Evolutionary conservation across 306 rosid genomes (phyloP).

Genomic region (Pyrus pyrifolia): DNA sequence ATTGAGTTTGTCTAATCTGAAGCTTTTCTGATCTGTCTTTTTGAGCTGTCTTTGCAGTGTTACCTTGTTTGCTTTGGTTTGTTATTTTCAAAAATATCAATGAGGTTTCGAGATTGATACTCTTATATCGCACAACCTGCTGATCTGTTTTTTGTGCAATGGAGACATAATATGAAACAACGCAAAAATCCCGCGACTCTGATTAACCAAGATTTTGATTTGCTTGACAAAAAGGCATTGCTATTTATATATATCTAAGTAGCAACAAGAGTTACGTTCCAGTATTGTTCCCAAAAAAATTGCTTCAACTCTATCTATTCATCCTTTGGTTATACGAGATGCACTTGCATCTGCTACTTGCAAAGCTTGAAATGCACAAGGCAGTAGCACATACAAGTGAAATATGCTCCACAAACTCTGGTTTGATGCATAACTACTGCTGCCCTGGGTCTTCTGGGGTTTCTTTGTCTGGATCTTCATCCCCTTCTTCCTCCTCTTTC

Average conservation of each 20-base stretch:
- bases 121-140: no score
- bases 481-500: constrained; percentile 30
- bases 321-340: neutral
- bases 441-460: constrained; percentile 27
- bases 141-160: no score
- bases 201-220: neutral
- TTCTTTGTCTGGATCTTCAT: constrained; percentile 33
- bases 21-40: neutral
- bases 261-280: neutral
- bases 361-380: neutral
- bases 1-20: constrained; percentile 1
- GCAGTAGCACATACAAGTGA: neutral
- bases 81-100: neutral
- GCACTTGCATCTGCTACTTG: neutral
- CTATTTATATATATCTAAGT: no score
- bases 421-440: neutral
- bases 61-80: neutral
- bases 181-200: no score
- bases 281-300: neutral
- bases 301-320: neutral
- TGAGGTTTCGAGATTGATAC: no score
- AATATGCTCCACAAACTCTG: neutral
- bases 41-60: neutral
- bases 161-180: no score
- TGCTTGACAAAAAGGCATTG: neutral